Evolutionary conservation across 108 stramenopile species (phyloP).

Genomic region (Parmales sp.): DNA sequence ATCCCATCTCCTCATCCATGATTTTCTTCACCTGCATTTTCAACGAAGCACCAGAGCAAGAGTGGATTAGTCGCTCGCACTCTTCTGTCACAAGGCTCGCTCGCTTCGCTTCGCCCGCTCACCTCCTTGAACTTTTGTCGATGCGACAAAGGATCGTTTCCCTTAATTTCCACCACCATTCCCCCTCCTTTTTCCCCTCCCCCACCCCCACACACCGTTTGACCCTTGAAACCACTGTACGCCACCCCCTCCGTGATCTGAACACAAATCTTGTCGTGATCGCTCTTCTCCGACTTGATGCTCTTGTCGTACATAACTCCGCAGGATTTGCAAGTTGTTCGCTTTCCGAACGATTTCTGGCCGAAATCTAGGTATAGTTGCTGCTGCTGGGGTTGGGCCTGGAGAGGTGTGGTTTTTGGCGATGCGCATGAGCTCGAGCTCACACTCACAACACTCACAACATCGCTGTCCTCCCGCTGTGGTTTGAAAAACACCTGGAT

Average conservation of each 20-base stretch:
- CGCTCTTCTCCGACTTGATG: conserved; percentile 40
- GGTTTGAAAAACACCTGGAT: too few species aligned
- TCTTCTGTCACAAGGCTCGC: too few species aligned
- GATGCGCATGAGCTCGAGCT: too few species aligned
- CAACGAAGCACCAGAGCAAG: too few species aligned
- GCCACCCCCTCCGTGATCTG: conserved; percentile 44
- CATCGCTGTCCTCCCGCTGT: too few species aligned
- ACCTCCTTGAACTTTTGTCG: conserved; percentile 35
- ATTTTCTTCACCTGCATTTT: too few species aligned
- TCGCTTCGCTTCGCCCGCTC: too few species aligned
- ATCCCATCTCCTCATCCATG: conserved; percentile 51
- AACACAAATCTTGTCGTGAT: conserved; percentile 48
- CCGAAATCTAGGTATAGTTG: conserved; percentile 73
- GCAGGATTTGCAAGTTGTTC: conserved; percentile 49
- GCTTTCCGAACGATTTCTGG: conserved; percentile 52
- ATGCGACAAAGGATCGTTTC: conserved; percentile 28
- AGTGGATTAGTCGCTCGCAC: too few species aligned
- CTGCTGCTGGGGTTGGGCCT: neutral
- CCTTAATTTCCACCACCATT: conserved; percentile 24
- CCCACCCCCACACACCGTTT: neutral
- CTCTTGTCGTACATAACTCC: conserved; percentile 64
- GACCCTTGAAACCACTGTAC: conserved; percentile 9
- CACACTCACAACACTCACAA: too few species aligned
- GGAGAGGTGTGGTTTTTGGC: conserved; percentile 6
- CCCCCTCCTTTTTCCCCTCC: conserved; percentile 9